Base-by-base conservation (phyloP, 768 basidiomycete species). In the Hygrophoropsis aurantiaca region DNA sequence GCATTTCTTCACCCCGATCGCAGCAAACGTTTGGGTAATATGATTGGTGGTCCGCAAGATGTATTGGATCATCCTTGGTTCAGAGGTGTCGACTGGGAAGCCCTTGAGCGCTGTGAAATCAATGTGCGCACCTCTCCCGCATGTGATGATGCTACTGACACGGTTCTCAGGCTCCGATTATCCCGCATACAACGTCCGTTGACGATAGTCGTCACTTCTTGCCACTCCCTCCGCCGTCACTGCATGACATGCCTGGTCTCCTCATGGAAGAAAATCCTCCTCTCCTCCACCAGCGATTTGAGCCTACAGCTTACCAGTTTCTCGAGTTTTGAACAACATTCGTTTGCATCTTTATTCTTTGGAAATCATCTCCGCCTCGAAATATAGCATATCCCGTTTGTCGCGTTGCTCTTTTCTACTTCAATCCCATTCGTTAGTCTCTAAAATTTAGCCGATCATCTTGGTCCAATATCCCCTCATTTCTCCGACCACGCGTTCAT, bases 11-110 rank as follows among this genome's bases (percentile, higher is more conserved):
- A 92, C 50, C 90, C 91, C 9, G 95, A 99, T 68, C 83, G 94
- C 54, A 87, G 81, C 47, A 89, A 94, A 64, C 81, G 97, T 34
- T 71, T 97, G 20, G 95, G 95, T 6, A 97, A 98, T 64, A 81
- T 97, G 71, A 87, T 85, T 35, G 90, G 92, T 30, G 95, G 94
- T 4, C 84, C 94, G 4, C 84, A 90, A 54, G 95, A 97, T 67
- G 82, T 98, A 32, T 78, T 94, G 54, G 81, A 84, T 44, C 94
- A 98, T 65, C 81, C 89, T 0, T 98, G 94, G 94, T 97, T 97
- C 73, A 78, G 85, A 62, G 94, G 93, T 11, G 93, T 95, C 27
- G 91, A 94, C 59, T 95, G 93, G 93, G 84, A 81, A 49, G 87
- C 89, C 3, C 69, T 95, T 34, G 89, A 91, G 62, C 80, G 87